Evolutionary conservation across 306 rosid species (phyloP), one percentile per base, ranked within the genome.

Genomic region (Urtica urens): DNA sequence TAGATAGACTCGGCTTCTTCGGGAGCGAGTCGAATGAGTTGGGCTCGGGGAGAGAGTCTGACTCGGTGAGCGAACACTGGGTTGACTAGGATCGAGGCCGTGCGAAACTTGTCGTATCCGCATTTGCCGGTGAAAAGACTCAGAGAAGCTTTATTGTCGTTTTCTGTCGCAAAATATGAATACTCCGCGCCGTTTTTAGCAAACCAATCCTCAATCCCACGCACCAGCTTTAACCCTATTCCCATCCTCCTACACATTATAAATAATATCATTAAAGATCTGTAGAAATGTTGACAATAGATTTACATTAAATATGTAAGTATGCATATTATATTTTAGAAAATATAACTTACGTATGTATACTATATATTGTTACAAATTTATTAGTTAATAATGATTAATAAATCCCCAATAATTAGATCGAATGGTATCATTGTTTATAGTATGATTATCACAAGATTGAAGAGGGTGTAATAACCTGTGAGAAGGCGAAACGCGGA

Each of bases 151-250:
- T 79, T 56, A 65, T 90, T 90, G 72, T 85, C 95, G 55, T 71
- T 79, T 30, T 81, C 99, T 10, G 99, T 90, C 3, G 99, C 94
- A 61, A 90, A 74, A 62, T 90, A 90, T 0, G 99, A 81, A 68
- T 90, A 90, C 42, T 85, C 95, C 0, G 84, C 81, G 0, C 95
- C 94, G 22, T 79, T 79, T 5, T 67, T 74, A 21, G 65, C 58
- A 47, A 90, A 81, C 99, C 99, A 90, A 3, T 57, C 71, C 65
- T 90, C 99, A 66, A 81, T 57, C 57, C 53, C 52, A 0, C 53
- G 22, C 27, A 90, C 95, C 16, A 90, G 74, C 63, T 79, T 71
- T 34, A 75, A 60, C 53, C 87, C 99, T 53, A 90, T 79, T 65
- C 99, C 99, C 92, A 79, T 70, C 67, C 99, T 77, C 78, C 99